Base-by-base conservation (phyloP, 1,284 basidiomycete genomes). In the Boletus holoroseus region DNA sequence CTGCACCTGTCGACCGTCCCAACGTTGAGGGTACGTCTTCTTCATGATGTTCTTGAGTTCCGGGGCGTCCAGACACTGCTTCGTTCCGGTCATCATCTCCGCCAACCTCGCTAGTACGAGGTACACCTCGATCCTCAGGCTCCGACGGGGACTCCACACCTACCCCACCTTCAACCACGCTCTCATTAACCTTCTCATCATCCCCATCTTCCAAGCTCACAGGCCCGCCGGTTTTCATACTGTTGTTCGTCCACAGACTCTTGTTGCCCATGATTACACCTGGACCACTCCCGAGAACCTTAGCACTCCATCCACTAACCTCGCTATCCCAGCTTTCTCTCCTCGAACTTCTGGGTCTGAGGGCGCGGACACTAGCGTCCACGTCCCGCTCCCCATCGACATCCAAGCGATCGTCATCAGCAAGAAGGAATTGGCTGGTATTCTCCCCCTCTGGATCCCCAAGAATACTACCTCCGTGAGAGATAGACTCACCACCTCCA, bases 281-380 rank as follows among this genome's bases (percentile, higher is more conserved):
- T 34, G 71, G 66, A 20, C 70, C 75, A 39, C 20, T 53, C 36
- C 69, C 69, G 35, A 73, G 74, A 35, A 85, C 68, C 44, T 76
- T 73, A n/a, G 88, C 88, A 64, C 88, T 91, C 88, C 88, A 91
- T 41, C 84, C 76, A 60, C 88, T 90, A 13, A 76, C 81, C 63
- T 87, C 85, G 61, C 88, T 91, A 57, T 85, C 88, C 88, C 88
- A 91, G 57, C 88, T 91, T 3, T 85, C 83, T 57, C 88, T 76
- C 59, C 88, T 76, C 8, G 87, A 88, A 68, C 88, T 89, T 47
- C 88, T 73, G 3, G 88, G 88, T 50, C 89, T 72, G 56, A 91
- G 70, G 18, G 88, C 88, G 9, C 88, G 77, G 35, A 91, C 78
- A 60, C 89, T 91, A 2, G 88, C 88, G 59, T 86, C 81, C 8